These are phyloP conservation scores for Eucalyptus urophylla DNA, from an alignment of 345 rosid genomes.

Conservation along the genomic window DNA sequence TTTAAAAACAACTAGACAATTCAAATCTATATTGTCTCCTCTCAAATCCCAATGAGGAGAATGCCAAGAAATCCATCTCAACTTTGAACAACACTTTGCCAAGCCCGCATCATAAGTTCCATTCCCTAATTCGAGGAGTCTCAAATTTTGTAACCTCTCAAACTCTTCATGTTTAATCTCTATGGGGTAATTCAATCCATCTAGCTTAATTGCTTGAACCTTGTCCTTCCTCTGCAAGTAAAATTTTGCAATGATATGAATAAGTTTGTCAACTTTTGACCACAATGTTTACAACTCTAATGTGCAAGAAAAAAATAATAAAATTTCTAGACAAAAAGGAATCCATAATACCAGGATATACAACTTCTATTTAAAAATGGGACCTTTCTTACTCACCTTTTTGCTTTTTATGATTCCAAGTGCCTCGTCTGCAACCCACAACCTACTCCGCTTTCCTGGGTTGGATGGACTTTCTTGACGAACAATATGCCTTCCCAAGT, in stretches of 20 bases:
- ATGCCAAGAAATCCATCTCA: not conserved
- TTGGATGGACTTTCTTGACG: not conserved
- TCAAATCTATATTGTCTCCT: rapidly evolving
- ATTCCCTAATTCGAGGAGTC: not conserved
- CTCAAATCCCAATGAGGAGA: not conserved
- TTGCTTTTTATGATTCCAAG: not conserved
- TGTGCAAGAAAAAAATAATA: rapidly evolving
- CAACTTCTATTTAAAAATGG: not conserved
- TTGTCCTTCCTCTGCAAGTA: too few species aligned
- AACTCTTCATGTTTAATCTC: too few species aligned
- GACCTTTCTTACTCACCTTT: rapidly evolving
- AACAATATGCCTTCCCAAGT: not conserved
- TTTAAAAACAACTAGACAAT: not conserved
- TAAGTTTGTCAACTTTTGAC: not conserved
- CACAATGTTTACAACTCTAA: rapidly evolving
- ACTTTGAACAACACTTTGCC: not conserved
- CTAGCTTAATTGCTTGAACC: too few species aligned
- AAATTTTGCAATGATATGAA: not conserved
- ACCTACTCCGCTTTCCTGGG: not conserved
- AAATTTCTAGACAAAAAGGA: rapidly evolving
- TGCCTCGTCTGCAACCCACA: not conserved
- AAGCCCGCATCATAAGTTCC: not conserved
- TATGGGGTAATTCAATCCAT: too few species aligned
- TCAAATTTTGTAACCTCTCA: not conserved
- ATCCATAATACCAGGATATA: rapidly evolving